phyloP scores from a whole-genome alignment of 75 land plant species.

The Selaginella tamariscina region DNA sequence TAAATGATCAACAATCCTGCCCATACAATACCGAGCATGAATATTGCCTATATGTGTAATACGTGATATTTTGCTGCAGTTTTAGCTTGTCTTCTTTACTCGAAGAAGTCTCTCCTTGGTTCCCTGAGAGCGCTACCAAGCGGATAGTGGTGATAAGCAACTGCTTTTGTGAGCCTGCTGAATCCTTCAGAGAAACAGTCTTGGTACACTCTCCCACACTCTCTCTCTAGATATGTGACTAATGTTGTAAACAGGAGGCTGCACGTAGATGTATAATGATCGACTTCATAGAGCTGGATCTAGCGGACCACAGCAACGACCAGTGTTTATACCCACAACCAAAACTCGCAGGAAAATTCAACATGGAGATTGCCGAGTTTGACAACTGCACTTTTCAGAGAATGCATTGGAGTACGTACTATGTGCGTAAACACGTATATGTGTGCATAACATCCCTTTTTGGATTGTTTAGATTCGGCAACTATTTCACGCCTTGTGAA shows the following conservation, averaged over 20 bases:
- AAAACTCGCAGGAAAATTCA: conserved; percentile 14
- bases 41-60: too few relatives aligned
- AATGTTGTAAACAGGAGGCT: not conserved
- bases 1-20: too few relatives aligned
- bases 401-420: conserved; percentile 7
- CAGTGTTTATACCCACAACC: not conserved
- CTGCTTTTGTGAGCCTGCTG: not conserved
- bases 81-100: not conserved
- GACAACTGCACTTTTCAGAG: conserved; percentile 37
- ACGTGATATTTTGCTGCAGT: too few relatives aligned
- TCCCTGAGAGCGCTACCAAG: not conserved
- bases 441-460: not conserved
- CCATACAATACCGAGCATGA: too few relatives aligned
- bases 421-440: not conserved
- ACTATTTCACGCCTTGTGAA: conserved; percentile 36
- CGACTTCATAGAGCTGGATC: not conserved
- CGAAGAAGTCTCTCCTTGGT: not conserved
- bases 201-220: not conserved
- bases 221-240: not conserved
- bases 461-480: not conserved
- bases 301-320: not conserved
- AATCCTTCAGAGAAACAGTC: not conserved
- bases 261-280: not conserved
- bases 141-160: not conserved
- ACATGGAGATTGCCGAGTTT: conserved; percentile 26